Evolutionary conservation across 345 rosid species (phyloP).

Genomic region (Moricandia arvensis): DNA sequence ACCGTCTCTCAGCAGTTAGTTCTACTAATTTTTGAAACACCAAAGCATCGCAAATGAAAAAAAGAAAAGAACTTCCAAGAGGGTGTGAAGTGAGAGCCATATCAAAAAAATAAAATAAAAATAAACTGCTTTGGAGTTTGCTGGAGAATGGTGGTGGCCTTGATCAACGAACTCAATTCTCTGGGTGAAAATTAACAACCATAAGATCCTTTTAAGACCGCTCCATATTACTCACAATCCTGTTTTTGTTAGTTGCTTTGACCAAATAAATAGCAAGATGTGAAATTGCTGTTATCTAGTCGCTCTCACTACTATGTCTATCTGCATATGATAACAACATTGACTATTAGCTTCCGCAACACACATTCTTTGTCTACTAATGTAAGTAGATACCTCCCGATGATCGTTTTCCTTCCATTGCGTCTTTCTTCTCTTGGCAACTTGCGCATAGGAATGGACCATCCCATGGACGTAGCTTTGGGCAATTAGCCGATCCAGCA

Average conservation of each 20-base stretch:
- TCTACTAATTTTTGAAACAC: slow-evolving; percentile 22
- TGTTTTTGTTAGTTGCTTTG: slow-evolving; percentile 31
- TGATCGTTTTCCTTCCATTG: slow-evolving; percentile 94
- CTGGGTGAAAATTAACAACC: slow-evolving; percentile 32
- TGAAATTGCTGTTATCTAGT: slow-evolving; percentile 48
- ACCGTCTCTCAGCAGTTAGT: slow-evolving; percentile 31
- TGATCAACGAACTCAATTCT: slow-evolving; percentile 26
- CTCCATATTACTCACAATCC: slow-evolving; percentile 35
- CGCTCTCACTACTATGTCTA: slow-evolving; percentile 85
- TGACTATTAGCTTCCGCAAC: slow-evolving; percentile 14
- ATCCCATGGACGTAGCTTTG: slow-evolving; percentile 92
- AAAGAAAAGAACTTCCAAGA: background rate
- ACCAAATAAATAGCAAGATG: slow-evolving; percentile 36
- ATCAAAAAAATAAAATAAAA: slow-evolving; percentile 30
- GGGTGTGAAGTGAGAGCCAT: slow-evolving; percentile 16
- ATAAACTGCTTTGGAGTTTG: slow-evolving; percentile 33
- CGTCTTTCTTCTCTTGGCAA: slow-evolving; percentile 97
- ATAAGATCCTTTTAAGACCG: slow-evolving; percentile 28
- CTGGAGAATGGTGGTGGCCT: slow-evolving; percentile 32
- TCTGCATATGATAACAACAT: slow-evolving; percentile 48
- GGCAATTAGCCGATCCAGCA: slow-evolving; percentile 55
- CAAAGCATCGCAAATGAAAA: slow-evolving; percentile 19
- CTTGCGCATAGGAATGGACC: slow-evolving; percentile 97
- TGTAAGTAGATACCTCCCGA: slow-evolving; percentile 56
- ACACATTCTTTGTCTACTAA: background rate